A percentile compares a stretch with the other conserved stretches of the same genome.
Evolutionary conservation across 2,329 filamentous ascomycete species (phyloP).

Genomic region (Teratosphaeria pseudoeucalypti): DNA sequence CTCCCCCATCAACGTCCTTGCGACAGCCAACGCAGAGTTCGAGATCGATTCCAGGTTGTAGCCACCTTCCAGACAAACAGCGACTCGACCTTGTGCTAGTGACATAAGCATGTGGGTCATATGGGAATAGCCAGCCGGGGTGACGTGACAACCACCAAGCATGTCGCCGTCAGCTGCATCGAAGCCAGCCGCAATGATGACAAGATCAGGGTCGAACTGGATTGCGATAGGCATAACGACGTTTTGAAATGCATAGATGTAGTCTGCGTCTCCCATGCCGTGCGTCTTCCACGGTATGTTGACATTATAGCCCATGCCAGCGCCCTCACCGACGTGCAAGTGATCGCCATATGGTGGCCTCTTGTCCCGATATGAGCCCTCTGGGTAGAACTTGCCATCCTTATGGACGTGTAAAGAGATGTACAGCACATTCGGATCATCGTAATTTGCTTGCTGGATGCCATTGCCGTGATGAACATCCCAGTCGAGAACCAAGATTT

Average conservation of each 20-base stretch:
- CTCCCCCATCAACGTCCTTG: constrained; percentile 88
- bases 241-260: constrained; percentile 90
- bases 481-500: constrained; percentile 89
- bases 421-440: constrained; percentile 89
- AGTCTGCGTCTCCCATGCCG: constrained; percentile 91
- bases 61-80: constrained; percentile 87
- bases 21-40: constrained; percentile 81
- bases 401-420: constrained; percentile 87
- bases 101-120: constrained; percentile 99
- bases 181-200: constrained; percentile 92
- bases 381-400: constrained; percentile 76
- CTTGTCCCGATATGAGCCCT: constrained; percentile 47
- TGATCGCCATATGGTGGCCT: constrained; percentile 46
- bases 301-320: constrained; percentile 53
- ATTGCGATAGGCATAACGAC: constrained; percentile 92
- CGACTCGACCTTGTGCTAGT: constrained; percentile 76
- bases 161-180: constrained; percentile 91
- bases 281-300: constrained; percentile 59
- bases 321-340: constrained; percentile 47
- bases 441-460: constrained; percentile 90
- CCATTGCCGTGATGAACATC: constrained; percentile 76
- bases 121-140: constrained; percentile 84
- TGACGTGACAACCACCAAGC: constrained; percentile 84
- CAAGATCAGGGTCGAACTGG: constrained; percentile 87
- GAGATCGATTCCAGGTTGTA: constrained; percentile 94